Base-by-base conservation (phyloP, 306 rosid species). In the Cucumis melo region DNA sequence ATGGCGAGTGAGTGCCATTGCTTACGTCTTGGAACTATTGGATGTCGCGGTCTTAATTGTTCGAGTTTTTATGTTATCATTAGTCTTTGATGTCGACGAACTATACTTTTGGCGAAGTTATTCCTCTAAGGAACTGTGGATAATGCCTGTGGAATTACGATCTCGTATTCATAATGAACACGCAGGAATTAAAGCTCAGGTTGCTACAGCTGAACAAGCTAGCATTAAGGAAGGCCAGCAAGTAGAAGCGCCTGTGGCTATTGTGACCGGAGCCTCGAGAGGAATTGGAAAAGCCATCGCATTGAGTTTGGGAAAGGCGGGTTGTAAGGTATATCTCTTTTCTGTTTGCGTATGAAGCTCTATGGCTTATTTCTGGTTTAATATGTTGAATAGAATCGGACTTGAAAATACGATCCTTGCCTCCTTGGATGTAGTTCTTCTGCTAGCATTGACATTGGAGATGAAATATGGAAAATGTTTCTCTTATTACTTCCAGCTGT, bases 201-300 rank as follows among this genome's bases (percentile, higher is more conserved):
- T 88, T 80, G 92, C 93, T 24, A 88, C 92, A 6, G 78, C 89
- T 44, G 93, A 80, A 44, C 85, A 89, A 68, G 87, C 92, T 29
- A 88, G 82, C 78, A 24, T 86, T 9, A 88, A 78, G 84, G 85
- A 82, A 21, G 78, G 41, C 50, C 80, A 55, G 83, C 84, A 83
- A 42, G 90, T 86, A 84, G 96, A 91, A 84, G 81, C 93, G 80
- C 98, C 97, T 29, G 98, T 91, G 75, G 98, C 85, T 9, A 80
- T 93, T 44, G 97, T 93, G 65, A 93, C 98, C 5, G 98, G 98
- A 83, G 98, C 97, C 54, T 93, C 98, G 27, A 89, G 98, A 86
- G 97, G 96, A 13, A 91, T 93, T 71, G 98, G 98, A 59, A 87
- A 82, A 79, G 96, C 98, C 19, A 89, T 87, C 83, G 97, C 98